Conservation (phyloP, 148 eudicot genomes). For the Rhododendron molle region DNA sequence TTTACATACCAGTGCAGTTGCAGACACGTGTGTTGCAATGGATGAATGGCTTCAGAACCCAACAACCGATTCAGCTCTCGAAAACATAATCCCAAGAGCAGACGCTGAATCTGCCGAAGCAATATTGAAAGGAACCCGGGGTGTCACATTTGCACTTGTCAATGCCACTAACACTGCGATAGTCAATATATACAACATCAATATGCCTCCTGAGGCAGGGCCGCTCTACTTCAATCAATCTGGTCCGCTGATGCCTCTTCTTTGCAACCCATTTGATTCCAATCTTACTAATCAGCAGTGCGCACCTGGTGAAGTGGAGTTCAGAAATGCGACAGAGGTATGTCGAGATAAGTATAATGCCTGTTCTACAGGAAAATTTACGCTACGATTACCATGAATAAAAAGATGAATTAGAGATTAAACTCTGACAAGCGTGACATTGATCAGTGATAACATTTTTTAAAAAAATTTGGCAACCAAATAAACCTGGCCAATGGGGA, state of each 20-base stretch:
- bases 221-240: conserved; percentile 23
- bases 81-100: conserved; percentile 22
- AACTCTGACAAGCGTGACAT: neutral
- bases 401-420: neutral
- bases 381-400: neutral
- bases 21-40: conserved; percentile 33
- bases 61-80: conserved; percentile 20
- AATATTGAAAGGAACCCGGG: conserved; percentile 14
- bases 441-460: neutral
- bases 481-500: neutral
- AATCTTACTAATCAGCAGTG: conserved; percentile 20
- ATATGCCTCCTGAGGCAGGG: conserved; percentile 18
- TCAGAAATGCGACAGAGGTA: conserved; percentile 27
- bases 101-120: conserved; percentile 4
- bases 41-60: conserved; percentile 41
- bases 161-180: conserved; percentile 15
- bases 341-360: neutral
- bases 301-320: conserved; percentile 16
- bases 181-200: conserved; percentile 10
- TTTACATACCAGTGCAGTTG: conserved; percentile 19
- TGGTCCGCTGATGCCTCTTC: conserved; percentile 26
- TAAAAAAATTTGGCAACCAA: neutral
- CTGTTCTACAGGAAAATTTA: neutral
- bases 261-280: conserved; percentile 24
- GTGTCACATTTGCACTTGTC: conserved; percentile 23